Evolutionary conservation across 495 filamentous ascomycete genomes (phyloP).

Genomic region (Tuber melanosporum): DNA sequence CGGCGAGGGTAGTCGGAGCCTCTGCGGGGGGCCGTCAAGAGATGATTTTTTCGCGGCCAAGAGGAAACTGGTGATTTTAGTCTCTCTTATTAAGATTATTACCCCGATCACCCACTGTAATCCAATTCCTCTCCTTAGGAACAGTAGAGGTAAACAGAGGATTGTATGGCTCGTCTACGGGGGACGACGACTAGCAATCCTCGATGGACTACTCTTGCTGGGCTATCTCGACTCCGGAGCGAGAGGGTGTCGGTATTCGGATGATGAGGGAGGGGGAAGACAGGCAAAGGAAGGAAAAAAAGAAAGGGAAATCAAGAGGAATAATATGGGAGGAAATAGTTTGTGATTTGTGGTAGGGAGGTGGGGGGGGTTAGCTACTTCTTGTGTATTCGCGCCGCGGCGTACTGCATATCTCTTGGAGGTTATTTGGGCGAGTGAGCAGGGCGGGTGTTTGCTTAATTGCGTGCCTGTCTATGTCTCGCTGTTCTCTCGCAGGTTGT

Average conservation of each 20-base stretch:
- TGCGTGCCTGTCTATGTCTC: constrained; percentile 7
- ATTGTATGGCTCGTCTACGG: constrained; percentile 9
- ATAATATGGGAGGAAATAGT: not conserved
- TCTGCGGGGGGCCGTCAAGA: not conserved
- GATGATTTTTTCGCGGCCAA: not conserved
- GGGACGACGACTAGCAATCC: not conserved
- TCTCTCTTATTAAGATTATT: not conserved
- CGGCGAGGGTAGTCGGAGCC: not conserved
- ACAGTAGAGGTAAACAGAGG: not conserved
- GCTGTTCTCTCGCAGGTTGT: not conserved
- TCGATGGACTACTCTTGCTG: constrained; percentile 8
- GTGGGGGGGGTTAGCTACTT: constrained; percentile 24
- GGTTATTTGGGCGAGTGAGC: constrained; percentile 19
- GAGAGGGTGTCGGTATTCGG: not conserved
- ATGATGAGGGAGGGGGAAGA: not conserved
- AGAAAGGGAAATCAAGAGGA: constrained; percentile 7
- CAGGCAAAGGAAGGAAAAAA: not conserved
- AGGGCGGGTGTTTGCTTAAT: constrained; percentile 9
- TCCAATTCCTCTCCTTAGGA: not conserved
- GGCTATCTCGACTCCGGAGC: constrained; percentile 12
- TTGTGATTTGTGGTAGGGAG: not conserved
- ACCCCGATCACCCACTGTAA: not conserved
- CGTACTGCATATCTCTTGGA: constrained; percentile 24
- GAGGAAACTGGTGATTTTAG: not conserved
- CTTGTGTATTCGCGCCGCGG: constrained; percentile 29